A percentile compares a stretch with the other conserved stretches of the same genome.
These are phyloP conservation scores for Tribonema minus DNA, from an alignment of 108 stramenopile species.

Conservation along the genomic window DNA sequence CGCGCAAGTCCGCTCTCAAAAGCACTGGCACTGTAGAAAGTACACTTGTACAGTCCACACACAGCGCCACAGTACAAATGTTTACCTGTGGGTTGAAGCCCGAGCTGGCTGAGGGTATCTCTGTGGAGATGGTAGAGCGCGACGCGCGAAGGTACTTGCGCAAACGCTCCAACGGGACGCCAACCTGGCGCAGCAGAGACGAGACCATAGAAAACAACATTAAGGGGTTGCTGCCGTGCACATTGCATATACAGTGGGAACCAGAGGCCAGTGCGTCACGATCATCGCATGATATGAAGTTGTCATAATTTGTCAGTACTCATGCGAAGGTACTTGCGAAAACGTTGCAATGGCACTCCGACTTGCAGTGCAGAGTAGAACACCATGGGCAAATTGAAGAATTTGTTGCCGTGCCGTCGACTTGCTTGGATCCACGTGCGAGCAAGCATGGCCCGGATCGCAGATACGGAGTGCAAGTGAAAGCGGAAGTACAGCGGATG, in stretches of 20 bases:
- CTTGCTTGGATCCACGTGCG: neutral
- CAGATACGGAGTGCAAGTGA: neutral
- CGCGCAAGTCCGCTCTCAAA: no score
- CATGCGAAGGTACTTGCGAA: conserved; percentile 1
- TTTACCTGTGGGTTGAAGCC: neutral
- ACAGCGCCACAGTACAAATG: neutral
- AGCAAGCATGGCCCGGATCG: neutral
- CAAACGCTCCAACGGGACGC: conserved; percentile 19
- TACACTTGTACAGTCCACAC: no score
- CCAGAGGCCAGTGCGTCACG: neutral
- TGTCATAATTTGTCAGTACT: no score
- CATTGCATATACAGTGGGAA: neutral
- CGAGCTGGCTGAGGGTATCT: neutral
- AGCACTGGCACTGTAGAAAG: neutral
- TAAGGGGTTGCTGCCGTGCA: no score
- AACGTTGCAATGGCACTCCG: conserved; percentile 6
- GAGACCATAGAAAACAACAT: no score
- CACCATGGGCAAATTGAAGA: neutral
- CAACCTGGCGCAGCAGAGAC: conserved; percentile 32
- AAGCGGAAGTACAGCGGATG: no score
- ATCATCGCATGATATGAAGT: neutral
- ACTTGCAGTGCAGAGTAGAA: conserved; percentile 2
- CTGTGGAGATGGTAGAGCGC: conserved; percentile 3
- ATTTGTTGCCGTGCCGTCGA: neutral
- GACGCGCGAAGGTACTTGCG: neutral